A percentile compares a stretch with the other conserved stretches of the same genome.
Evolutionary conservation across 202 grass and related monocot genomes (phyloP).

Genomic region (Setaria italica): DNA sequence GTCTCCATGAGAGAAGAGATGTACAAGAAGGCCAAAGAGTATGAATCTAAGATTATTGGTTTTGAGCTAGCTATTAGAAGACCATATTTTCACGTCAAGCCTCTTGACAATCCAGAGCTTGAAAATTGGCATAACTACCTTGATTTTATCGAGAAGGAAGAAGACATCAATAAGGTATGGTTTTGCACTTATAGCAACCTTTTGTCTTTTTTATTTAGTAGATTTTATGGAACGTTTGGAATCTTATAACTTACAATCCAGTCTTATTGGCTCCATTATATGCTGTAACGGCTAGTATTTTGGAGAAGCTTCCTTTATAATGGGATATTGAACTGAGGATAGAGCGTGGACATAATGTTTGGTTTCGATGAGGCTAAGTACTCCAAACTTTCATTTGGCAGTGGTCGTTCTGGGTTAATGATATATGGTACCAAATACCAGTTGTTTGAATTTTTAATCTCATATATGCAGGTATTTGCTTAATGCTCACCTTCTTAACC

Average conservation of each 20-base stretch:
- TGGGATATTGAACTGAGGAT: slow-evolving; percentile 98
- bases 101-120: slow-evolving; percentile 97
- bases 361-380: slow-evolving; percentile 99
- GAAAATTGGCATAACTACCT: slow-evolving; percentile 99
- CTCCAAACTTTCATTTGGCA: slow-evolving; percentile 99
- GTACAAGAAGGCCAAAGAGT: slow-evolving; percentile 99
- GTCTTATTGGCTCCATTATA: slow-evolving; percentile 91
- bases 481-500: slow-evolving; percentile 99
- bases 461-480: slow-evolving; percentile 99
- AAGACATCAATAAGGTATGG: slow-evolving; percentile 95
- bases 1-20: slow-evolving; percentile 89
- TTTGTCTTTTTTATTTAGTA: slow-evolving; percentile 53
- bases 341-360: slow-evolving; percentile 95
- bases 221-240: slow-evolving; percentile 62
- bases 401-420: slow-evolving; percentile 98
- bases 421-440: slow-evolving; percentile 79
- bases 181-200: slow-evolving; percentile 33
- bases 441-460: slow-evolving; percentile 95
- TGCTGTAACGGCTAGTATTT: slow-evolving; percentile 95
- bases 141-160: slow-evolving; percentile 92
- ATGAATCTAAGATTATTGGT: slow-evolving; percentile 85
- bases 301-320: slow-evolving; percentile 96
- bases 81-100: slow-evolving; percentile 98
- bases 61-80: slow-evolving; percentile 99
- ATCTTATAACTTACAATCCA: slow-evolving; percentile 87